Conservation (phyloP, 441 rosid species). For the Bruguiera hainesii region DNA sequence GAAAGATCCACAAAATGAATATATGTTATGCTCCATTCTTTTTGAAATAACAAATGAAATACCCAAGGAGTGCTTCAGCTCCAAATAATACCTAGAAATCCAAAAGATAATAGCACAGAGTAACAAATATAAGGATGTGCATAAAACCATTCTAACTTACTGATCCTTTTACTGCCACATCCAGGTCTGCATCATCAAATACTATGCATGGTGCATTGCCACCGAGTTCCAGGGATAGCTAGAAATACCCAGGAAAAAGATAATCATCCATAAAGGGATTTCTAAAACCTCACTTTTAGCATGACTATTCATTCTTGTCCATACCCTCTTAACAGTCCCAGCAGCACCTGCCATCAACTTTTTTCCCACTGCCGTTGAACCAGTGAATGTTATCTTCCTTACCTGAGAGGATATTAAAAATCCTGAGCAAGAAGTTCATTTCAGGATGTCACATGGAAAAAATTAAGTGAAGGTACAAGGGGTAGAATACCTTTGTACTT, state of each 20-base stretch:
- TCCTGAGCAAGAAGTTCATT: conserved; percentile 8
- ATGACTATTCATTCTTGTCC: conserved; percentile 18
- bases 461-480: conserved; percentile 4
- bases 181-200: conserved; percentile 94
- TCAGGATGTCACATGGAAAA: conserved; percentile 17
- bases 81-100: conserved; percentile 7
- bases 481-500: conserved; percentile 63
- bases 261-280: conserved; percentile 23
- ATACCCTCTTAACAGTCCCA: conserved; percentile 85
- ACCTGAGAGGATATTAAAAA: conserved; percentile 45
- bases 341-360: conserved; percentile 98
- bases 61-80: neutral
- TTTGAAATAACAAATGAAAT: conserved; percentile 4
- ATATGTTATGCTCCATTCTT: conserved; percentile 3
- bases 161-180: conserved; percentile 92
- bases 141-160: conserved; percentile 45
- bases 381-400: conserved; percentile 93
- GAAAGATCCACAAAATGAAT: neutral
- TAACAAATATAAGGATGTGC: conserved; percentile 3
- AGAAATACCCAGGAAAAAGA: conserved; percentile 19
- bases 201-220: conserved; percentile 99
- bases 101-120: neutral
- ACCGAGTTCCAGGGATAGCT: conserved; percentile 96
- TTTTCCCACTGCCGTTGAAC: conserved; percentile 97
- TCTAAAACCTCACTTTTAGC: conserved; percentile 6